A percentile compares a stretch with the other conserved stretches of the same genome.
Conservation (phyloP, 164 flowering plant species). For the Pachysandra terminalis region DNA sequence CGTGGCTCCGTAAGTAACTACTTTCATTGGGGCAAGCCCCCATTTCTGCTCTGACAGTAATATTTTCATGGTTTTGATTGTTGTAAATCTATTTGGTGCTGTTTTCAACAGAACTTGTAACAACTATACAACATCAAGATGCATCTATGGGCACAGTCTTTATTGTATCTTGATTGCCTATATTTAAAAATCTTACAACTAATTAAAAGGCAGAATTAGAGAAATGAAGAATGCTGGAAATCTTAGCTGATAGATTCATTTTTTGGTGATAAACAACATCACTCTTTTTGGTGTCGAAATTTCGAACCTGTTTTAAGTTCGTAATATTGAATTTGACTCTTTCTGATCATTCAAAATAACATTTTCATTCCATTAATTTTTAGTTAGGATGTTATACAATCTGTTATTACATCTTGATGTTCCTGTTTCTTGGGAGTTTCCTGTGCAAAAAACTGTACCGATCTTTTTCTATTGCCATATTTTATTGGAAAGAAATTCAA, state of each 20-base stretch:
- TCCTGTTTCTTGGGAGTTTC: too few species aligned
- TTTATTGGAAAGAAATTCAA: too few species aligned
- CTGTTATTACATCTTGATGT: too few species aligned
- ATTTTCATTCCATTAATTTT: too few species aligned
- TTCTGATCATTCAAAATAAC: too few species aligned
- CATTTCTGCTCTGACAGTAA: constrained; percentile 4
- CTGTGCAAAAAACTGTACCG: too few species aligned
- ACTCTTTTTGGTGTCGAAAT: too few species aligned
- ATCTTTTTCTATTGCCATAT: too few species aligned
- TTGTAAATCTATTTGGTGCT: background rate
- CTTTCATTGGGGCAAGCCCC: background rate
- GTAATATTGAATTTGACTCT: too few species aligned
- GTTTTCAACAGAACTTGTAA: background rate
- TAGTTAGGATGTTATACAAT: too few species aligned
- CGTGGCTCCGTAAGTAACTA: constrained; percentile 68
- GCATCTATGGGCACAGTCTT: background rate
- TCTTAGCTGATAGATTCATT: background rate
- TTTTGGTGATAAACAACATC: too few species aligned
- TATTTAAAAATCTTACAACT: background rate
- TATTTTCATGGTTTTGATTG: background rate
- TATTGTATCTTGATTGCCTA: background rate
- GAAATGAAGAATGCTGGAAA: background rate
- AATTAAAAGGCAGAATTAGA: background rate
- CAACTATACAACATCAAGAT: background rate
- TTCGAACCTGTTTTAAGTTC: too few species aligned